Evolutionary conservation across 305 asterid genomes (phyloP).

Genomic region (Euphrasia arctica): DNA sequence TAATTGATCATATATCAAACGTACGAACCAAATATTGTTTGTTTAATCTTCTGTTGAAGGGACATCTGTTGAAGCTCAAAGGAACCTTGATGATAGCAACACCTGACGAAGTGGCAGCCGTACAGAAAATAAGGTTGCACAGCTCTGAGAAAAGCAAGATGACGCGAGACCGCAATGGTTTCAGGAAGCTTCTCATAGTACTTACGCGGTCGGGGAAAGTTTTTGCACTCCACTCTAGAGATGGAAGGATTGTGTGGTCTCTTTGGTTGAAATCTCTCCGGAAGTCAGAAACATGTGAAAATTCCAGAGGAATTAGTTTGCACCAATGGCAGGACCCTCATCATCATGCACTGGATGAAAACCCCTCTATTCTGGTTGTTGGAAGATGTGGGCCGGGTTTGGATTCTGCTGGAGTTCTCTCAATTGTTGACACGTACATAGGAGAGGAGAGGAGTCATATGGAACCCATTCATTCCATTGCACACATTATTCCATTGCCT

Average conservation of each 20-base stretch:
- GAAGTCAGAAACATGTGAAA: slow-evolving; percentile 63
- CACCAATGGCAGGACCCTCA: slow-evolving; percentile 98
- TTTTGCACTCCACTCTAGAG: slow-evolving; percentile 91
- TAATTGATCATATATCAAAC: neutral
- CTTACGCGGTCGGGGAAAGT: slow-evolving; percentile 91
- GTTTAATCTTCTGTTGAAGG: slow-evolving; percentile 42
- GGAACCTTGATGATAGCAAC: slow-evolving; percentile 92
- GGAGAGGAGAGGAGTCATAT: slow-evolving; percentile 70
- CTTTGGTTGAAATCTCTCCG: slow-evolving; percentile 63
- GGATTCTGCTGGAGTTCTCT: slow-evolving; percentile 74
- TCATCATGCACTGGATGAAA: slow-evolving; percentile 94
- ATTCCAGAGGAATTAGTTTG: slow-evolving; percentile 68
- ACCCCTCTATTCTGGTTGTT: slow-evolving; percentile 85
- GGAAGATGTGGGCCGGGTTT: slow-evolving; percentile 74
- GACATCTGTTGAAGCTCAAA: slow-evolving; percentile 94
- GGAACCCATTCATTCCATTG: slow-evolving; percentile 69
- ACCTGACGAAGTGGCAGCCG: slow-evolving; percentile 82
- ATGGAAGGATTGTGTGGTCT: slow-evolving; percentile 83
- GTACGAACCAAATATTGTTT: neutral
- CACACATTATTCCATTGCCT: slow-evolving; percentile 72
- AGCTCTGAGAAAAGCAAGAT: slow-evolving; percentile 88
- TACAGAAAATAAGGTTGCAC: slow-evolving; percentile 73
- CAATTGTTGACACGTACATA: slow-evolving; percentile 78
- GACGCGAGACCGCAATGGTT: slow-evolving; percentile 90
- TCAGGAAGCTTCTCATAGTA: slow-evolving; percentile 75